Evolutionary conservation across 2,329 filamentous ascomycete species (phyloP), one percentile per base, ranked within the genome.

Genomic region (Colletotrichum tropicicola): DNA sequence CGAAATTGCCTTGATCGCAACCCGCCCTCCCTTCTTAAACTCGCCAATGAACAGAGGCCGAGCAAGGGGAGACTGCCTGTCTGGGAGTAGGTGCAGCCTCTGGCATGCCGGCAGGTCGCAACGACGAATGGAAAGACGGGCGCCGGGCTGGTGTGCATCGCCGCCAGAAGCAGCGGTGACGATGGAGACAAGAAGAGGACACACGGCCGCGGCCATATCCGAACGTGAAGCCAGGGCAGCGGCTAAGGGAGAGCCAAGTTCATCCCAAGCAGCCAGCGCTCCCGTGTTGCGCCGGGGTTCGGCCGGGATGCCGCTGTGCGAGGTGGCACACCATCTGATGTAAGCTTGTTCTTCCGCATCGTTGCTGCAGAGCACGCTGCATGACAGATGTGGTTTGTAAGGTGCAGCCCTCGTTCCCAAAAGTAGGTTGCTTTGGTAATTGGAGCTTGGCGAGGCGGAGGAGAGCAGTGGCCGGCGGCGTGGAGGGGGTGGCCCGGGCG

Each of bases 361-460:
- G 10, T 37, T 23, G 48, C 37, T 61, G 35, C 43, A 61, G 27
- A 56, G 27, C 30, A 17, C 9, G 28, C n/a, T 53, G 61, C 43
- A 55, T 56, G 57, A 25, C 57, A 62, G 62, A 48, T 13, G 21
- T 51, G 61, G 43, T 61, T 61, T 61, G 61, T 65, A 65, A 61
- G 57, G 30, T 43, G 15, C 44, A 17, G 45, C 6, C 21, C n/a
- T 49, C 13, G 21, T 37, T 21, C 41, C 49, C 44, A 53, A 56
- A 55, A 55, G 48, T 27, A 60, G 59, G n/a, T n/a, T n/a, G n/a
- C n/a, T n/a, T n/a, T n/a, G n/a, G n/a, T n/a, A n/a, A n/a, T n/a
- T n/a, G n/a, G n/a, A n/a, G n/a, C n/a, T n/a, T n/a, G n/a, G n/a
- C n/a, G n/a, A n/a, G n/a, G n/a, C n/a, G n/a, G n/a, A n/a, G n/a